phyloP scores from a whole-genome alignment of 2,329 filamentous ascomycete species.

The Zymoseptoria tritici region DNA sequence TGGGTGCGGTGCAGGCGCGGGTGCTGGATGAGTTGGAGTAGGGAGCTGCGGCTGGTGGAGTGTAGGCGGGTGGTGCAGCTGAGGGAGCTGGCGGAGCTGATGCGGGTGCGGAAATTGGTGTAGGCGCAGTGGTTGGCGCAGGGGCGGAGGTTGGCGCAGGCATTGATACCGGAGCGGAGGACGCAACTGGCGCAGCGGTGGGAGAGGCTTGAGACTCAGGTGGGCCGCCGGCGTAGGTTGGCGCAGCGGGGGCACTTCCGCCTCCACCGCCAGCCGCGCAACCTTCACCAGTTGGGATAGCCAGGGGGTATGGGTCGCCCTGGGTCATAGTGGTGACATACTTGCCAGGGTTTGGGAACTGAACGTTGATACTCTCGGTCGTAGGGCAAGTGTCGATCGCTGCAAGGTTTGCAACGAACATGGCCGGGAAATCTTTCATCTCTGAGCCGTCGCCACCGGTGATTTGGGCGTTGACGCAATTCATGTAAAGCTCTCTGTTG shows the following conservation, averaged over 20 bases:
- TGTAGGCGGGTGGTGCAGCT: not conserved
- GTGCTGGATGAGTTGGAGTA: not conserved
- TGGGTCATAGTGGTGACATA: conserved; percentile 41
- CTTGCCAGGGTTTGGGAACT: conserved; percentile 62
- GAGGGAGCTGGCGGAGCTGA: not conserved
- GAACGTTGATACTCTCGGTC: conserved; percentile 47
- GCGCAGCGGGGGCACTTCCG: conserved; percentile 1
- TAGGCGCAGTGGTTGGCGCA: not conserved
- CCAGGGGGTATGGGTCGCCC: conserved; percentile 18
- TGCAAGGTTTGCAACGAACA: conserved; percentile 67
- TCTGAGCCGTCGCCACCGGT: conserved; percentile 48
- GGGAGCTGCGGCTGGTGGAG: not conserved
- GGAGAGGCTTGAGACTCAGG: not conserved
- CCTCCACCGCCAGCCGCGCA: conserved; percentile 7
- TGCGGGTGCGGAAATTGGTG: not conserved
- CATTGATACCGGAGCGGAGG: not conserved
- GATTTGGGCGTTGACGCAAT: conserved; percentile 72
- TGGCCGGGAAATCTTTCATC: conserved; percentile 58
- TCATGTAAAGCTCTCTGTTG: conserved; percentile 97
- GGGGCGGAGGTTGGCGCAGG: not conserved
- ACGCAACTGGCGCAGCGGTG: not conserved
- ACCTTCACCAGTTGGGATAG: conserved; percentile 17
- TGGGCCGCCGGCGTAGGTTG: conserved; percentile 2
- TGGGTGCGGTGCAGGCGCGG: conserved; percentile 6
- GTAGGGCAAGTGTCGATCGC: conserved; percentile 47